These are phyloP conservation scores for Chrysoporthe puriensis DNA, from an alignment of 2,329 filamentous ascomycete genomes.

Conservation along the genomic window DNA sequence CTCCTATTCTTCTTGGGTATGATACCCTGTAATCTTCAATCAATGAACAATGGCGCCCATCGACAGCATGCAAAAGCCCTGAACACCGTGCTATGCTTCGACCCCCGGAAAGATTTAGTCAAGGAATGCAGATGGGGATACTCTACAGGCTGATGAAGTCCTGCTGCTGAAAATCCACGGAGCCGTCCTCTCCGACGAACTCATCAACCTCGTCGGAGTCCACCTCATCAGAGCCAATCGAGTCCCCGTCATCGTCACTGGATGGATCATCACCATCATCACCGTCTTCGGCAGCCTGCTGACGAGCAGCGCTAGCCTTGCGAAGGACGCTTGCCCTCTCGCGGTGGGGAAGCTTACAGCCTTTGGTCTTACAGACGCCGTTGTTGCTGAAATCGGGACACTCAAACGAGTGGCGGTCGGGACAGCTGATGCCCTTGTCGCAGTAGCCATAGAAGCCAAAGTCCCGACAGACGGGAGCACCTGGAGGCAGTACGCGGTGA, in stretches of 20 bases:
- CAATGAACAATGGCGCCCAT: neutral
- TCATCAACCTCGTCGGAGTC: constrained; percentile 77
- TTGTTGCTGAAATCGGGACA: constrained; percentile 95
- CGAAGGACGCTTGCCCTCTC: constrained; percentile 82
- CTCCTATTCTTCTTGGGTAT: neutral
- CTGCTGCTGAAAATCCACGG: constrained; percentile 59
- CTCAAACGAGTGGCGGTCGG: constrained; percentile 85
- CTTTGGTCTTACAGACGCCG: constrained; percentile 77
- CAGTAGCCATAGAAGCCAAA: constrained; percentile 92
- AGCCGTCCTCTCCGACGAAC: constrained; percentile 61
- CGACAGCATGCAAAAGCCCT: neutral
- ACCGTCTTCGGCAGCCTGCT: constrained; percentile 48
- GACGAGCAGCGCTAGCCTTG: constrained; percentile 59
- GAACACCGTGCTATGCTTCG: constrained; percentile 21
- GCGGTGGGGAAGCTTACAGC: constrained; percentile 85
- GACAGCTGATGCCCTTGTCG: constrained; percentile 76
- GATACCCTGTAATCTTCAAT: neutral
- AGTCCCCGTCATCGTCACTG: constrained; percentile 74
- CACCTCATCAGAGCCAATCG: constrained; percentile 74
- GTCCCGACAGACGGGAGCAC: constrained; percentile 77
- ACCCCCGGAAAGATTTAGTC: neutral
- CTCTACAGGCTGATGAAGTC: constrained; percentile 54
- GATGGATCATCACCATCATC: constrained; percentile 68
- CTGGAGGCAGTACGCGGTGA: constrained; percentile 77
- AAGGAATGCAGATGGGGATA: neutral